These are phyloP conservation scores for Saccharata proteae DNA, from an alignment of 2,329 filamentous ascomycete species.

Conservation along the genomic window DNA sequence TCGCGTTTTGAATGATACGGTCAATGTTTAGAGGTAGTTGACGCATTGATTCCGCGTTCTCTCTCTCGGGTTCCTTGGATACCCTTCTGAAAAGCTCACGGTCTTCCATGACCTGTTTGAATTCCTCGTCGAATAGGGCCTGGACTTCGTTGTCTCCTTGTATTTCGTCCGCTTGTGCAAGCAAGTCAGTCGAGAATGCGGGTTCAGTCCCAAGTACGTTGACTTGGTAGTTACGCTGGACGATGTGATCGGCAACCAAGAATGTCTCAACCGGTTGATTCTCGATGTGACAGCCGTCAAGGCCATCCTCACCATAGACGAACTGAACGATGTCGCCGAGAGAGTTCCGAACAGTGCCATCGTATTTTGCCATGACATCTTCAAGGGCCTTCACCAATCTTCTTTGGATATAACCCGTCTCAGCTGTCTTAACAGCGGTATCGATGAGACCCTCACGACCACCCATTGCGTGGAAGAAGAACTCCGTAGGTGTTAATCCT, in stretches of 20 bases:
- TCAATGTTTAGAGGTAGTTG: conserved; percentile 86
- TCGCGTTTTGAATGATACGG: conserved; percentile 82
- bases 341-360: conserved; percentile 93
- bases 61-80: conserved; percentile 44
- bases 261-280: conserved; percentile 83
- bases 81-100: conserved; percentile 62
- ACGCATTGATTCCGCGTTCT: conserved; percentile 76
- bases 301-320: conserved; percentile 91
- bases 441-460: conserved; percentile 99
- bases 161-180: conserved; percentile 81
- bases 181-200: conserved; percentile 53
- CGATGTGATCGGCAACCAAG: conserved; percentile 62
- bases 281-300: conserved; percentile 89
- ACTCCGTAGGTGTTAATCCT: conserved; percentile 87
- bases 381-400: conserved; percentile 96
- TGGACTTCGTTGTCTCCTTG: conserved; percentile 81
- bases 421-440: conserved; percentile 97
- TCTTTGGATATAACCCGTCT: conserved; percentile 98
- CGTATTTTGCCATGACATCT: conserved; percentile 95
- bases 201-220: conserved; percentile 67
- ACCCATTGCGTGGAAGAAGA: conserved; percentile 99
- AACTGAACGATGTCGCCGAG: conserved; percentile 95
- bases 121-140: conserved; percentile 77
- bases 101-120: conserved; percentile 63
- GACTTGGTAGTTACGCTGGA: conserved; percentile 70